These are phyloP conservation scores for Cystobasidium sp. DNA, from an alignment of 1,284 basidiomycete genomes.

Conservation along the genomic window DNA sequence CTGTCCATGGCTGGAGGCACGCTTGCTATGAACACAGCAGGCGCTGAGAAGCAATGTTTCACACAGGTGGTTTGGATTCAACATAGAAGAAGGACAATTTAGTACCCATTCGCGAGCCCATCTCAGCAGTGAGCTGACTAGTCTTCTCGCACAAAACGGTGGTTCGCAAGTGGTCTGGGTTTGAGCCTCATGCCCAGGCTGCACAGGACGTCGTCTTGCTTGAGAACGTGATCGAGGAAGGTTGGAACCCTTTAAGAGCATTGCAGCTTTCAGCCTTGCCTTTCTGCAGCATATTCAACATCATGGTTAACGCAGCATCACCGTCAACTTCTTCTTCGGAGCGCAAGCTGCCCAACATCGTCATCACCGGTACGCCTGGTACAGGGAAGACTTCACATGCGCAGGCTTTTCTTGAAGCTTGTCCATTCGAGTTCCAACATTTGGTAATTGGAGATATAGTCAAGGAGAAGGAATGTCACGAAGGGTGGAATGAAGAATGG, in stretches of 20 bases:
- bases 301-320: constrained; percentile 27
- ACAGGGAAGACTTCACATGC: constrained; percentile 90
- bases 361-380: constrained; percentile 89
- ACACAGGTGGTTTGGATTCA: too few relatives aligned
- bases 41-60: background rate
- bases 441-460: constrained; percentile 89
- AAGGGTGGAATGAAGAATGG: constrained; percentile 91
- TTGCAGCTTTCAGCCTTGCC: background rate
- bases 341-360: constrained; percentile 70
- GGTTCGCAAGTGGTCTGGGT: too few relatives aligned
- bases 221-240: background rate
- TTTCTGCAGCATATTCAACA: background rate
- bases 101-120: too few relatives aligned
- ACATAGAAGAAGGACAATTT: too few relatives aligned
- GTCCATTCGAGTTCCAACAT: constrained; percentile 61
- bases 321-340: constrained; percentile 22
- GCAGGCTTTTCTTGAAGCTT: constrained; percentile 66
- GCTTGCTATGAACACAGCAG: background rate
- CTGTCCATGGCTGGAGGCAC: too few relatives aligned
- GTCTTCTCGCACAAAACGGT: too few relatives aligned
- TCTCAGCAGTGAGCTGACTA: too few relatives aligned
- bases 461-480: constrained; percentile 80
- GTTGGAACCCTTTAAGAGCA: background rate
- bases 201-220: too few relatives aligned
- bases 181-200: too few relatives aligned